Percentiles rank a stretch among this genome's conserved stretches.
Conservation (phyloP, 2,329 filamentous ascomycete genomes). For the Xylariaceae sp. region DNA sequence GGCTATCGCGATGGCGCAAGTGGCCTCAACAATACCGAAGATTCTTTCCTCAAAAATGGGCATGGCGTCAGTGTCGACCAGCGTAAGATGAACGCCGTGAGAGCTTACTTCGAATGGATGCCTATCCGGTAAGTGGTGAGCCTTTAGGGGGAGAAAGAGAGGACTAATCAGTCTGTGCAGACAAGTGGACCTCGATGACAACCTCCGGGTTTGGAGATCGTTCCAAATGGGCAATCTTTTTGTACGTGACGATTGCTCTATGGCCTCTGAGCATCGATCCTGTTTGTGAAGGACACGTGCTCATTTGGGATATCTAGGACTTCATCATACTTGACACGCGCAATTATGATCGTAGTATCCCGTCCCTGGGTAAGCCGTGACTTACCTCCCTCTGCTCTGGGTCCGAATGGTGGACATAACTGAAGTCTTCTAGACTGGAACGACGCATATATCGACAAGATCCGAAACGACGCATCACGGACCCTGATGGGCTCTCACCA, state of each 20-base stretch:
- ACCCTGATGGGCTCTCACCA: slow-evolving; percentile 67
- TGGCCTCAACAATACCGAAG: slow-evolving; percentile 59
- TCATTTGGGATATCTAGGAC: slow-evolving; percentile 49
- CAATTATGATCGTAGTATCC: slow-evolving; percentile 63
- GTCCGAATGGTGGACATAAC: slow-evolving; percentile 5
- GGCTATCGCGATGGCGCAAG: slow-evolving; percentile 58
- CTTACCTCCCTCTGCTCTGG: neutral
- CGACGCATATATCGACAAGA: slow-evolving; percentile 53
- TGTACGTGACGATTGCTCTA: slow-evolving; percentile 4
- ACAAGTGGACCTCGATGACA: slow-evolving; percentile 64
- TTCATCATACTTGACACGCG: slow-evolving; percentile 65
- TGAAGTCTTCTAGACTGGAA: slow-evolving; percentile 48
- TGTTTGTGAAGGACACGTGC: slow-evolving; percentile 35
- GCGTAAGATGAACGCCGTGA: slow-evolving; percentile 67
- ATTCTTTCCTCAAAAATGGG: slow-evolving; percentile 55
- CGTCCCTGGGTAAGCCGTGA: slow-evolving; percentile 32
- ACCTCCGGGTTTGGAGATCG: slow-evolving; percentile 61
- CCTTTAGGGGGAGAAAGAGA: neutral
- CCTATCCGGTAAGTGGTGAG: slow-evolving; percentile 40
- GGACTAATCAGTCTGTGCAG: slow-evolving; percentile 30
- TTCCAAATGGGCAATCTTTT: slow-evolving; percentile 62
- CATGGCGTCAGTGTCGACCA: slow-evolving; percentile 59
- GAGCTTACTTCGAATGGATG: slow-evolving; percentile 66
- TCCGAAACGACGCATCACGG: slow-evolving; percentile 61
- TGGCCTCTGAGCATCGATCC: too few relatives aligned